Conservation (phyloP, 768 basidiomycete genomes). For the Lyophyllum atratum region DNA sequence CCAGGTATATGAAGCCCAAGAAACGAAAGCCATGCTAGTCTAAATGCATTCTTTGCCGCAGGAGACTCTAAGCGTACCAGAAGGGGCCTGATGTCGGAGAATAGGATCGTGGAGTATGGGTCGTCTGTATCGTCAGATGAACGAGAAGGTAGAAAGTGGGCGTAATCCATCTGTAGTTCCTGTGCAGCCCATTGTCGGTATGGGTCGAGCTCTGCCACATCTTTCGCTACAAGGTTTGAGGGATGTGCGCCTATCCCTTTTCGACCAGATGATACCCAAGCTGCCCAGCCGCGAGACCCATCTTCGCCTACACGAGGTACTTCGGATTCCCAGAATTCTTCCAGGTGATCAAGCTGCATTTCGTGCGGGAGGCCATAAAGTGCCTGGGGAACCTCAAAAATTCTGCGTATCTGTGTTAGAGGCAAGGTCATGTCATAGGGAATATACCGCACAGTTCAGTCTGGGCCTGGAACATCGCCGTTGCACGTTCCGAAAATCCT, state of each 20-base stretch:
- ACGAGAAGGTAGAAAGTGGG: constrained; percentile 49
- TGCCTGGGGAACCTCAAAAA: constrained; percentile 55
- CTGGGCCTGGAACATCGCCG: constrained; percentile 81
- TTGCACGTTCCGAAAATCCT: constrained; percentile 75
- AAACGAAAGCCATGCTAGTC: constrained; percentile 70
- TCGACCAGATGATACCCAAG: constrained; percentile 54
- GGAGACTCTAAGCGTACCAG: constrained; percentile 49
- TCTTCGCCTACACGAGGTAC: constrained; percentile 72
- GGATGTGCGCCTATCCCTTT: constrained; percentile 26
- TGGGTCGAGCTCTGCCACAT: constrained; percentile 50
- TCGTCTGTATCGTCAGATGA: constrained; percentile 58
- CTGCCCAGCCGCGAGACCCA: constrained; percentile 66
- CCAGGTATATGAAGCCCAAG: constrained; percentile 76
- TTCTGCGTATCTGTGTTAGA: constrained; percentile 37
- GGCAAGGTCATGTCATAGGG: background rate
- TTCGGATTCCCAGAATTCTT: constrained; percentile 87
- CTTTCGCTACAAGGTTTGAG: constrained; percentile 8
- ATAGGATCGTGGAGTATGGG: constrained; percentile 73
- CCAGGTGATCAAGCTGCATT: constrained; percentile 56
- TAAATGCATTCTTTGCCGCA: constrained; percentile 55
- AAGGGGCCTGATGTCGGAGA: constrained; percentile 67
- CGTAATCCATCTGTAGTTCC: constrained; percentile 53
- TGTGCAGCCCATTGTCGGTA: constrained; percentile 65
- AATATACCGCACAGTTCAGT: constrained; percentile 65
- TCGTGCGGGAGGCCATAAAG: constrained; percentile 45